Base-by-base conservation (phyloP, 768 basidiomycete species). In the Podaxis mareebaensis region DNA sequence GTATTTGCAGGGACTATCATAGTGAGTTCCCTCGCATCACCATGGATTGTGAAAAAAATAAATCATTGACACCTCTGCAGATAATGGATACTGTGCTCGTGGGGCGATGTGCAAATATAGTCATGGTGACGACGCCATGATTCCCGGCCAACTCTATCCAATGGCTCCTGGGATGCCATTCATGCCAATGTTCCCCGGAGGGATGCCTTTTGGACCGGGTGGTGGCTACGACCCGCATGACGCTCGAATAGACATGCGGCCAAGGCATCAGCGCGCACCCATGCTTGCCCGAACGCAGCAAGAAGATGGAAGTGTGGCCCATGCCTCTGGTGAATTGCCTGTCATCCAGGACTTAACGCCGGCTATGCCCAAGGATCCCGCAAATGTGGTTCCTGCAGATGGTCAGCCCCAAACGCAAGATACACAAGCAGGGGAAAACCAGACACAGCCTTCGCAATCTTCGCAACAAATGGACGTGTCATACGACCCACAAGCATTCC, bases 61-160 rank as follows among this genome's bases (percentile, higher is more conserved):
- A 33, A 6, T 46, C 15, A 46, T 60, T 63, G 60, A 58, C 61
- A 20, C 61, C 51, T 64, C 8, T 55, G 7, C 67, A 98, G 96
- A 96, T 71, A 88, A 88, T 63, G 96, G 96, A 1, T 97, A 89
- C 76, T 99, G 96, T 69, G 85, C 92, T 44, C 87, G 95, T 36
- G 96, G 96, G 53, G 88, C 85, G 20, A 83, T 84, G 64, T 99
- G 96, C 82, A 95, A 93, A 72, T 98, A 87, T 75, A 94, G 92
- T 64, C 96, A 99, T 69, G 94, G 92, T 40, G 92, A 93, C 1
- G 93, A 96, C 71, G 91, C 93, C 33, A 86, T 92, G 55, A 79
- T 92, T 8, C 92, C 91, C 0, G 84, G 83, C 0, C 88, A 87
- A 66, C 72, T 93, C 33, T 90, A 87, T 68, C 80, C 85, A 30